Evolutionary conservation across 192 early-diverging fungal species (phyloP).

Genomic region (Gryganskiella cystojenkinii): DNA sequence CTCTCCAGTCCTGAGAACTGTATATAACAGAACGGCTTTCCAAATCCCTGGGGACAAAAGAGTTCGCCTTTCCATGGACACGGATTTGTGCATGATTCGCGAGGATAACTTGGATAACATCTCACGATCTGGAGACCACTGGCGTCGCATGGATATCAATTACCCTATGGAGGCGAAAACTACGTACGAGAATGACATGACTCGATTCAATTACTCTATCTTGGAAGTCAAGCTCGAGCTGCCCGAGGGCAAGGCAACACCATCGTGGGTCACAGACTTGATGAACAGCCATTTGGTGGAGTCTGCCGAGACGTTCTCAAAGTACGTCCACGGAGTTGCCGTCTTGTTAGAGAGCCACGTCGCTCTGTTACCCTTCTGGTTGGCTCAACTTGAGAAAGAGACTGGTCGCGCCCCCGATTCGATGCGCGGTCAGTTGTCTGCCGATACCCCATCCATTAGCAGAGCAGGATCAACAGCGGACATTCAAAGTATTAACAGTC

Average conservation of each 20-base stretch:
- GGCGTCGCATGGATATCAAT: conserved; percentile 89
- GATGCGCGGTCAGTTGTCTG: conserved; percentile 44
- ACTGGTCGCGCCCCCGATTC: conserved; percentile 29
- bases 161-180: conserved; percentile 69
- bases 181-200: conserved; percentile 85
- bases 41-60: conserved; percentile 96
- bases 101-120: conserved; percentile 87
- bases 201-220: conserved; percentile 94
- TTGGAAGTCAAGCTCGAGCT: conserved; percentile 89
- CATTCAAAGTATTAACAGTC: conserved; percentile 47
- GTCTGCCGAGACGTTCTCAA: conserved; percentile 88
- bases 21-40: conserved; percentile 98
- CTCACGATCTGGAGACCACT: conserved; percentile 82
- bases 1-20: conserved; percentile 77
- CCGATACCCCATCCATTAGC: conserved; percentile 33
- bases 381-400: conserved; percentile 51
- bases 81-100: conserved; percentile 94
- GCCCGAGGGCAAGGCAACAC: conserved; percentile 71
- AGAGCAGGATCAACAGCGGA: conserved; percentile 39
- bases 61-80: conserved; percentile 94
- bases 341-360: conserved; percentile 72
- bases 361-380: conserved; percentile 72
- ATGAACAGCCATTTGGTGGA: conserved; percentile 77
- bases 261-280: conserved; percentile 82
- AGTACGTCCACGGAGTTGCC: conserved; percentile 87